A percentile compares a stretch with the other conserved stretches of the same genome.
Conservation (phyloP, 176 grass and related monocot genomes). For the Triticum dicoccoides region DNA sequence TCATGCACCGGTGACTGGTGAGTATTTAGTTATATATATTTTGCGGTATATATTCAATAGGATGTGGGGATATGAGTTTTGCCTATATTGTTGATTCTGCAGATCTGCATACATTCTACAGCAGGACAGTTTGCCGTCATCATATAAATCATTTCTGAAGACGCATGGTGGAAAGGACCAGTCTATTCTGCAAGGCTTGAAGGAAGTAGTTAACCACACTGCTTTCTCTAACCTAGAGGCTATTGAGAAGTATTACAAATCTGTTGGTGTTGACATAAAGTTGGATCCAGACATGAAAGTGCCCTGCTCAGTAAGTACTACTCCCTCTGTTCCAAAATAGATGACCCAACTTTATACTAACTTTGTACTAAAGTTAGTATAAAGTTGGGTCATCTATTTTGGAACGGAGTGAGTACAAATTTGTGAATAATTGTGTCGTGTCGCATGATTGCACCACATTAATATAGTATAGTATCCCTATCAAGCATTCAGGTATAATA, state of each 20-base stretch:
- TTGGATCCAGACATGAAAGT: conserved; percentile 89
- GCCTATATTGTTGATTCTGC: conserved; percentile 26
- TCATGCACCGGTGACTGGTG: neutral
- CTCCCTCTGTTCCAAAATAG: too few species aligned
- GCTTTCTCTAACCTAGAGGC: conserved; percentile 70
- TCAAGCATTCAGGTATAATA: conserved; percentile 17
- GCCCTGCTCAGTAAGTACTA: conserved; percentile 80
- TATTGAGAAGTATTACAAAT: conserved; percentile 80
- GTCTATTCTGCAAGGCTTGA: conserved; percentile 76
- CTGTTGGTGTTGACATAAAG: conserved; percentile 74
- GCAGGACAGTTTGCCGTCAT: conserved; percentile 84
- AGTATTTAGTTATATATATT: neutral
- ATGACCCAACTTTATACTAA: too few species aligned
- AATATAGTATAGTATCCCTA: neutral
- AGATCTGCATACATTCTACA: conserved; percentile 88
- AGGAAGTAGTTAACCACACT: conserved; percentile 68
- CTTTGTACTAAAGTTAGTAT: too few species aligned
- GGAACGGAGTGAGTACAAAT: neutral
- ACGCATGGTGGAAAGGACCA: conserved; percentile 90
- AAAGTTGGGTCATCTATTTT: too few species aligned
- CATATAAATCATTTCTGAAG: conserved; percentile 88
- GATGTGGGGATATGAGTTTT: neutral
- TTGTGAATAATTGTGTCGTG: neutral
- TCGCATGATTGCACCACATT: conserved; percentile 6
- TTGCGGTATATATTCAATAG: neutral